phyloP scores from a whole-genome alignment of 2,329 filamentous ascomycete genomes.

The Lizonia empirigonia region DNA sequence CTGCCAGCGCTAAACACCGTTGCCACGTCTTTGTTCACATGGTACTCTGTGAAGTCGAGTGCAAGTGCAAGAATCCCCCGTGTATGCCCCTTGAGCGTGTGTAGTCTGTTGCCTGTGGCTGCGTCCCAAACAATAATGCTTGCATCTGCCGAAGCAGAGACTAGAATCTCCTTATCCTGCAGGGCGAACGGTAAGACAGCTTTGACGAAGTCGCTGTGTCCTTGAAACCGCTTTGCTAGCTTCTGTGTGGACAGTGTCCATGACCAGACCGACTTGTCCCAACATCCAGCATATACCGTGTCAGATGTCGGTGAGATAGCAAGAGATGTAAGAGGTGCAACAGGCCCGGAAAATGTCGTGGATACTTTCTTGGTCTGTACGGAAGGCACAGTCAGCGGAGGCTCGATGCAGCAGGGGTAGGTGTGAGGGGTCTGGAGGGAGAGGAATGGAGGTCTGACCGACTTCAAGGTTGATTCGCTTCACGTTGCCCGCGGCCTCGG shows the following conservation, averaged over 20 bases:
- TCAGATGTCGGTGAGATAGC: slow-evolving; percentile 36
- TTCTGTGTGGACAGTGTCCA: slow-evolving; percentile 64
- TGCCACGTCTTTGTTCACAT: slow-evolving; percentile 45
- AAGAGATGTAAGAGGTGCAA: slow-evolving; percentile 68
- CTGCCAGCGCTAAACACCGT: slow-evolving; percentile 76
- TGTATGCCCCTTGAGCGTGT: slow-evolving; percentile 77
- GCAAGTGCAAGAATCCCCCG: slow-evolving; percentile 81
- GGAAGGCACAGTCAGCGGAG: slow-evolving; percentile 17
- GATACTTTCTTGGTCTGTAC: slow-evolving; percentile 45
- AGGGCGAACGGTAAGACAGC: slow-evolving; percentile 69
- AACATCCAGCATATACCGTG: slow-evolving; percentile 83
- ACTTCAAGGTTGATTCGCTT: slow-evolving; percentile 78
- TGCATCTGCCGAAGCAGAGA: slow-evolving; percentile 56
- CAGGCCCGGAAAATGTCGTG: slow-evolving; percentile 71
- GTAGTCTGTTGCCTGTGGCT: slow-evolving; percentile 68
- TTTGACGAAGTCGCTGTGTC: slow-evolving; percentile 93
- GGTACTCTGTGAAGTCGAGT: slow-evolving; percentile 65
- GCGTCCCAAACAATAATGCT: slow-evolving; percentile 77
- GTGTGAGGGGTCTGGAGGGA: background rate
- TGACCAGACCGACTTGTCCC: slow-evolving; percentile 92
- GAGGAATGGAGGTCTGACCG: slow-evolving; percentile 53
- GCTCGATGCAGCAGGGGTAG: background rate
- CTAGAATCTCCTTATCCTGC: slow-evolving; percentile 60
- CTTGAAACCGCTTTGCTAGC: slow-evolving; percentile 65
- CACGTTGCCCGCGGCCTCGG: slow-evolving; percentile 84